Conservation (phyloP, 169 alveolate species). For the Prorocentrum cordatum region DNA sequence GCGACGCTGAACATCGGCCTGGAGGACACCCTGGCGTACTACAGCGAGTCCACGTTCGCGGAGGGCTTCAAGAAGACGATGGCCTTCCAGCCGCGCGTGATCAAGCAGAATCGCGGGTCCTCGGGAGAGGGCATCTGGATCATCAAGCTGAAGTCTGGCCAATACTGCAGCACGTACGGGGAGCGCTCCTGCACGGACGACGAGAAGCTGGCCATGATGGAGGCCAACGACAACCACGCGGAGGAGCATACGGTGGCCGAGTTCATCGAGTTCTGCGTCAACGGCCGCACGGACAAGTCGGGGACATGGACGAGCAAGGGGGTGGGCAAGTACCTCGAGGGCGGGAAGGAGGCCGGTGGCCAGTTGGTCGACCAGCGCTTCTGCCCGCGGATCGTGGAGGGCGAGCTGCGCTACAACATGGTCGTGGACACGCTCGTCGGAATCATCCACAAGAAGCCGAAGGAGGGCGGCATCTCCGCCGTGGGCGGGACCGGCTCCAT, state of each 20-base stretch:
- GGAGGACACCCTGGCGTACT: conserved; percentile 15
- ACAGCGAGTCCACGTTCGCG: neutral
- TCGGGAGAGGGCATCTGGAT: conserved; percentile 29
- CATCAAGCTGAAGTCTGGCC: neutral
- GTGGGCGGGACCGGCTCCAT: neutral
- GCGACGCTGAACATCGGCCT: neutral
- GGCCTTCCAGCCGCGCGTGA: conserved; percentile 27
- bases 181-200: neutral
- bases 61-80: conserved; percentile 23
- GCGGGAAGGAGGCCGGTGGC: neutral
- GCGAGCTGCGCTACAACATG: conserved; percentile 3
- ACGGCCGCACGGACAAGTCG: conserved; percentile 20
- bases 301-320: conserved; percentile 14
- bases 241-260: conserved; percentile 19
- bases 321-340: neutral
- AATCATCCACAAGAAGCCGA: neutral
- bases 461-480: neutral
- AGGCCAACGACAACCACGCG: neutral
- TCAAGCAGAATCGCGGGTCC: conserved; percentile 16
- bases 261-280: conserved; percentile 24
- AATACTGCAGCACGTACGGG: neutral
- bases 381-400: neutral
- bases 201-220: neutral
- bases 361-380: neutral
- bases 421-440: neutral